Base-by-base conservation (phyloP, 305 asterid genomes). In the Fraxinus sp. region DNA sequence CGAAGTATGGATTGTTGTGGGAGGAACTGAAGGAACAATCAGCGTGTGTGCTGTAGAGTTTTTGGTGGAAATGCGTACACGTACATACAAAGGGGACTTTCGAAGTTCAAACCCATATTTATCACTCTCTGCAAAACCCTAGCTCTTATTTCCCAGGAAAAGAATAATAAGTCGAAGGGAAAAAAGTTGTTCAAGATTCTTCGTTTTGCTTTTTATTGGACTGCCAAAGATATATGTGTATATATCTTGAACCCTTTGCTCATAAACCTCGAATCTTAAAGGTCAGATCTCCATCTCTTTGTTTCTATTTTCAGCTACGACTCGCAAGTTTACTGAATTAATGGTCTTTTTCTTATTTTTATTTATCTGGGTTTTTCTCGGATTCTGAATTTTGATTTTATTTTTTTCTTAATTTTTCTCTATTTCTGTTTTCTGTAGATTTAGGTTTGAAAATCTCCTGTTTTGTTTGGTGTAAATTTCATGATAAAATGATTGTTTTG, bases 401-500 rank as follows among this genome's bases (percentile, higher is more conserved):
- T 55, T 72, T 81, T 22, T 46, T 18, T 28, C 44, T 76, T 16
- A 36, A 39, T 5, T 22, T 5, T 22, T 62, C 24, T 32, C 24
- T 64, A 10, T 64, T 46, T 78, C 30, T 44, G 35, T 6, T 9
- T 39, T 22, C 76, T 84, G 84, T 85, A 78, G 87, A 78, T 78
- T 44, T 86, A 76, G 81, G 36, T 44, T 71, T 26, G 80, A 37
- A 46, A 46, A 46, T 13, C 57, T 46, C 57, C 57, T 46, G n/a
- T 46, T 46, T 46, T 76, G 81, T 81, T 36, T 83, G 59, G 18
- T 66, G 24, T 72, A 26, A 79, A 49, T 36, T 74, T 73, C 20
- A 80, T 83, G 88, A 64, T n/a, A 86, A 68, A 35, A 86, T 86
- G 89, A 30, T 84, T 57, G 37, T 75, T 77, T 83, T 78, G 37